A percentile compares a stretch with the other conserved stretches of the same genome.
phyloP scores from a whole-genome alignment of 2,329 filamentous ascomycete genomes.

The Neofusicoccum cordaticola region DNA sequence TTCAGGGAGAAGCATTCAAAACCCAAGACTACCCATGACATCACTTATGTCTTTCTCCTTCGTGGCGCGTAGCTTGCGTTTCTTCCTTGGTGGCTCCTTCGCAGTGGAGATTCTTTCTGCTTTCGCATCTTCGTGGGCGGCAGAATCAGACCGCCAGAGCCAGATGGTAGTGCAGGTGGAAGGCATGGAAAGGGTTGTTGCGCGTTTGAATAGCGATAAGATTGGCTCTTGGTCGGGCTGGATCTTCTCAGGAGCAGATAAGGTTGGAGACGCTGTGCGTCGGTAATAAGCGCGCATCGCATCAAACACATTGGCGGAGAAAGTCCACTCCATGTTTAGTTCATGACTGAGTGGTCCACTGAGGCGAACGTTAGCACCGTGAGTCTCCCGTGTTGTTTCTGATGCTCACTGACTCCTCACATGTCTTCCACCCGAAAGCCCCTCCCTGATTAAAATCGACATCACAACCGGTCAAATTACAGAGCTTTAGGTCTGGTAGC shows the following conservation, averaged over 20 bases:
- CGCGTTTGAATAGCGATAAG: not conserved
- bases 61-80: not conserved
- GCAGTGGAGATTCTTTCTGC: not conserved
- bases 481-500: not conserved
- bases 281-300: conserved; percentile 1
- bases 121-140: too few species aligned
- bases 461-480: not conserved
- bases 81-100: not conserved
- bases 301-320: not conserved
- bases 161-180: not conserved
- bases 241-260: not conserved
- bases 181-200: not conserved
- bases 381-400: not conserved
- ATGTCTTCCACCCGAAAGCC: not conserved
- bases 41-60: not conserved
- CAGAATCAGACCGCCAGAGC: not conserved
- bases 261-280: not conserved
- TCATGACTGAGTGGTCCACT: not conserved
- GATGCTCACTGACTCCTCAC: not conserved
- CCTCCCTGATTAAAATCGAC: not conserved
- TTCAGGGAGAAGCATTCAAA: not conserved
- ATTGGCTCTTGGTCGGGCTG: not conserved
- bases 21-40: not conserved
- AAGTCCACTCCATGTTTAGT: not conserved
- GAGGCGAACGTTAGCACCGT: not conserved